Base-by-base conservation (phyloP, 2,329 filamentous ascomycete genomes). In the Aspergillus sp. region DNA sequence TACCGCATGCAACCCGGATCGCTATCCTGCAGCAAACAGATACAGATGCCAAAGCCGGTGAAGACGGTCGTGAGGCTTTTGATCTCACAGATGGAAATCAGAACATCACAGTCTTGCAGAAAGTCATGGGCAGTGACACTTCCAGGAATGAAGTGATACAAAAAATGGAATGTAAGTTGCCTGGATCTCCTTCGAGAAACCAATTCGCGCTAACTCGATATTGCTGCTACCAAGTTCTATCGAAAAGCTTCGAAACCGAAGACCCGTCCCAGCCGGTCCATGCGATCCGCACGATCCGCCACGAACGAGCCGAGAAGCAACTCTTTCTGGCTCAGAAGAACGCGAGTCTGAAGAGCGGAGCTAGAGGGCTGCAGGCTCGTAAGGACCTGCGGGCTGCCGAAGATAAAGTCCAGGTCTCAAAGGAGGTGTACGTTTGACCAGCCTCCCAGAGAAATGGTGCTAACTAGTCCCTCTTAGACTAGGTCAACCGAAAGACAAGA, bases 291-390 rank as follows among this genome's bases (percentile, higher is more conserved):
- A 72, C 72, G 43, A 65, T 90, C 28, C 77, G 76, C 28, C 77
- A 86, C 56, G 76, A 82, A 51, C 74, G 80, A 26, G 70, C 85
- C 34, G 75, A 79, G 53, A 76, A 78, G 56, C 75, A 79, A 5
- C 70, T 89, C 3, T 86, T 85, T 47, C 75, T 82, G 19, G 76
- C 82, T 1, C 82, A 87, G 57, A 86, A 89, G 54, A 82, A 88
- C 59, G 86, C 87, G 5, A 74, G 80, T 38, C 68, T 88, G 36
- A 74, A 86, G 44, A 91, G 86, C 57, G 88, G 88, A 32, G 78
- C 85, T 1, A 72, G 88, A 38, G 88, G 88, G 0, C 70, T 85
- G 74, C 78, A 84, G 50, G 87, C 87, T 0, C 75, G 87, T n/a
- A 91, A 93, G 57, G 79, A 82, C 1, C 66, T 93, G 12, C 79